Conservation (phyloP, 371 early-diverging fungal genomes). For the Mortierella sp. region DNA sequence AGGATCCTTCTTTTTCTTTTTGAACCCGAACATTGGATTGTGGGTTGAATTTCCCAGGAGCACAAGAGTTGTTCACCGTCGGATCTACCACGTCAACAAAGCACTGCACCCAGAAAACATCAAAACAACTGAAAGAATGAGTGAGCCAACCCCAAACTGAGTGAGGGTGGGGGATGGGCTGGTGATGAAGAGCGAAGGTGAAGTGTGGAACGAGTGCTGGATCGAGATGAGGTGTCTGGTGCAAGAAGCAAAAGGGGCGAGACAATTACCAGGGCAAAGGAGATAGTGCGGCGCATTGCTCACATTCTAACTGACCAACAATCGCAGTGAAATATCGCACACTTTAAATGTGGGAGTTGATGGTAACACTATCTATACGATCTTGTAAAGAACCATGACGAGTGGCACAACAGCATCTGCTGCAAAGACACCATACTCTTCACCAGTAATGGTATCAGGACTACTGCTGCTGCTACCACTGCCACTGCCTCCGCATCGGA, state of each 20-base stretch:
- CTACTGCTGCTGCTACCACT: neutral
- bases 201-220: neutral
- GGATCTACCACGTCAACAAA: too few species aligned
- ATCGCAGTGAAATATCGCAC: too few species aligned
- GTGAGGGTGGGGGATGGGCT: neutral
- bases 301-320: neutral
- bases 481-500: conserved; percentile 1
- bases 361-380: neutral
- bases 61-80: too few species aligned
- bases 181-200: neutral
- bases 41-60: too few species aligned
- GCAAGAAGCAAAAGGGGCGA: neutral
- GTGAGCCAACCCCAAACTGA: too few species aligned
- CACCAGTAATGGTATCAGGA: conserved; percentile 16
- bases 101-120: too few species aligned
- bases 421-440: conserved; percentile 51
- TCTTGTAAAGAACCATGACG: conserved; percentile 50
- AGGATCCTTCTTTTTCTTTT: conserved; percentile 12
- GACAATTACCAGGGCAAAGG: neutral
- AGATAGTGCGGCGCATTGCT: neutral
- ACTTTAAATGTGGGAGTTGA: neutral
- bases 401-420: conserved; percentile 49
- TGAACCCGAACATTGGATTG: conserved; percentile 5
- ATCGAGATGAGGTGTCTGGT: neutral
- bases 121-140: too few species aligned